Conservation (phyloP, 106 monocot genomes). For the Allium cepa region DNA sequence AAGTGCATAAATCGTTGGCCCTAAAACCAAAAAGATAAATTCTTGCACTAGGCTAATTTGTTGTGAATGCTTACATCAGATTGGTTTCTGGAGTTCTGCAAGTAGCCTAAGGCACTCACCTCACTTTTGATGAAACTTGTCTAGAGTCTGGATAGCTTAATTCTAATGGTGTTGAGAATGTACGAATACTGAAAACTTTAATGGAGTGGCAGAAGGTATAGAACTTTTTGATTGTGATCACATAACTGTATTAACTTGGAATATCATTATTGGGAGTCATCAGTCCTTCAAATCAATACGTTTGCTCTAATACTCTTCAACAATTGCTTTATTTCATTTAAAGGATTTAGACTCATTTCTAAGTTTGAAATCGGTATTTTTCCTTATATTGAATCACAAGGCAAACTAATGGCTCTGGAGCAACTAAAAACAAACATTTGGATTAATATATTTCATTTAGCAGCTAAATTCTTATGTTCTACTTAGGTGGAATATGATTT, state of each 20-base stretch:
- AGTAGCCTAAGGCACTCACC: constrained; percentile 79
- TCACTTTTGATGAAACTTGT: constrained; percentile 80
- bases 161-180: constrained; percentile 81
- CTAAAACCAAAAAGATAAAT: no score
- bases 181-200: constrained; percentile 65
- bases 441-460: no score
- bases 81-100: constrained; percentile 75
- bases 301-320: no score
- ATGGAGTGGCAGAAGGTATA: constrained; percentile 75
- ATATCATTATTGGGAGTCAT: background rate
- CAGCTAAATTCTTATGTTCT: no score
- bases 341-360: background rate
- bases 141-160: constrained; percentile 64
- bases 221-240: background rate
- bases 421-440: no score
- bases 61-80: constrained; percentile 20
- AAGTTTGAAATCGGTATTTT: background rate
- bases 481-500: constrained; percentile 94
- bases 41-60: no score
- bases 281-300: no score
- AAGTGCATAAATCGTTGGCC: no score
- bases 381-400: background rate
- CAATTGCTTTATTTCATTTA: no score
- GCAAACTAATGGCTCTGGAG: no score
- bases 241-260: background rate